These are phyloP conservation scores for Ustilago vetiveriae DNA, from an alignment of 1,284 basidiomycete species.

Conservation along the genomic window DNA sequence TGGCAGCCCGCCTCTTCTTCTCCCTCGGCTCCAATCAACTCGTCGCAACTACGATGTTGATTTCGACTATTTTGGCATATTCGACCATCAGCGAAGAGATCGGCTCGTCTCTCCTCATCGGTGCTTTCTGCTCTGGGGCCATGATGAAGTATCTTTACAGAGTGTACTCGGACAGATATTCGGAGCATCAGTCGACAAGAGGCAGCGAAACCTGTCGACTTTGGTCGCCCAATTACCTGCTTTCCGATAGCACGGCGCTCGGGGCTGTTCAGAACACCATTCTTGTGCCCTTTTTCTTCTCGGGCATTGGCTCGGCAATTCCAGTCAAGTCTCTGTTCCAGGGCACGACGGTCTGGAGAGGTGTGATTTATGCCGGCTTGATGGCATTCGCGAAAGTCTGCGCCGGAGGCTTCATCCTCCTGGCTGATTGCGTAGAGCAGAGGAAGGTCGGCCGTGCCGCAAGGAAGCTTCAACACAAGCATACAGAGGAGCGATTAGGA, in stretches of 20 bases:
- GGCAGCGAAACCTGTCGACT: neutral
- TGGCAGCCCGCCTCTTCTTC: neutral
- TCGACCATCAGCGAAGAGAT: slow-evolving; percentile 28
- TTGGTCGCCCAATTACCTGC: slow-evolving; percentile 11
- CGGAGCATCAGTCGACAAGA: neutral
- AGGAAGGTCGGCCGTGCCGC: neutral
- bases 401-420: slow-evolving; percentile 67
- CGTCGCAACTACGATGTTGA: slow-evolving; percentile 5
- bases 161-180: neutral
- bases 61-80: slow-evolving; percentile 16
- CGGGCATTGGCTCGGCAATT: slow-evolving; percentile 72
- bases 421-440: slow-evolving; percentile 47
- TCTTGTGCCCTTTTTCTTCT: slow-evolving; percentile 72
- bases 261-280: slow-evolving; percentile 47
- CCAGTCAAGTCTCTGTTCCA: slow-evolving; percentile 71
- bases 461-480: neutral
- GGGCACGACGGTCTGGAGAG: slow-evolving; percentile 71
- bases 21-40: slow-evolving; percentile 7
- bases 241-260: slow-evolving; percentile 6
- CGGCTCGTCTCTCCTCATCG: slow-evolving; percentile 70
- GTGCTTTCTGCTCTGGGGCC: slow-evolving; percentile 69
- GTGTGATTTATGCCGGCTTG: slow-evolving; percentile 70
- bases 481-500: neutral
- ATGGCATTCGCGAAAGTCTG: slow-evolving; percentile 71
- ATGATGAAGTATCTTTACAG: slow-evolving; percentile 23